Base-by-base conservation (phyloP, 192 early-diverging fungal genomes). In the Entomortierella beljakovae region DNA sequence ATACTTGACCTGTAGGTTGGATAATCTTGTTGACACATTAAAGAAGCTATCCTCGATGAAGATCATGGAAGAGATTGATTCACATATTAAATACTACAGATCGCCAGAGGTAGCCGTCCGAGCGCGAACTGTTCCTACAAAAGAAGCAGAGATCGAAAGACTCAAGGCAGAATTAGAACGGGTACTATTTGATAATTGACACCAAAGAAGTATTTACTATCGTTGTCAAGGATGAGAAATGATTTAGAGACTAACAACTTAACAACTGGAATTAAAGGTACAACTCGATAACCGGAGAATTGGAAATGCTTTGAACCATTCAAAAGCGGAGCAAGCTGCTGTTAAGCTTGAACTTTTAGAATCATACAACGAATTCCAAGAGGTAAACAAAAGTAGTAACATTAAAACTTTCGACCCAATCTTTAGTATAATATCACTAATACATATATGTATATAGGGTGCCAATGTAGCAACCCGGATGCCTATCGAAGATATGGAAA, bases 51-150 rank as follows among this genome's bases (percentile, higher is more conserved):
- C 37, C 37, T 9, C 6, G 13, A 13, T 40, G 13, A 40, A 40
- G 37, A 18, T 48, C 60, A 63, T 23, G 69, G 22, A 55, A 51
- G 5, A 57, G 55, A 22, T 50, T 72, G 52, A n/a, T n/a, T n/a
- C n/a, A 56, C 62, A 3, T 20, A 58, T 52, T 64, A 64, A 51
- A 43, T 23, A 13, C 7, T 2, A 46, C 32, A 79, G 75, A 26
- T 46, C 60, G 20, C 75, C 75, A 23, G 67, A 79, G 29, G 57
- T 64, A 11, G 75, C 68, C 22, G 75, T 79, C 8, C 46, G 75
- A 7, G 75, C 75, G 6, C 75, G 75, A 4, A 69, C 67, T 37
- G 75, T 70, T n/a, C 75, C 75, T 2, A 79, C 75, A 53, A 79
- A 79, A 42, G 75, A 79, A 33, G 75, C 66, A 18, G 75, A 79